These are phyloP conservation scores for Kwoniella shandongensis DNA, from an alignment of 768 basidiomycete genomes.

Conservation along the genomic window DNA sequence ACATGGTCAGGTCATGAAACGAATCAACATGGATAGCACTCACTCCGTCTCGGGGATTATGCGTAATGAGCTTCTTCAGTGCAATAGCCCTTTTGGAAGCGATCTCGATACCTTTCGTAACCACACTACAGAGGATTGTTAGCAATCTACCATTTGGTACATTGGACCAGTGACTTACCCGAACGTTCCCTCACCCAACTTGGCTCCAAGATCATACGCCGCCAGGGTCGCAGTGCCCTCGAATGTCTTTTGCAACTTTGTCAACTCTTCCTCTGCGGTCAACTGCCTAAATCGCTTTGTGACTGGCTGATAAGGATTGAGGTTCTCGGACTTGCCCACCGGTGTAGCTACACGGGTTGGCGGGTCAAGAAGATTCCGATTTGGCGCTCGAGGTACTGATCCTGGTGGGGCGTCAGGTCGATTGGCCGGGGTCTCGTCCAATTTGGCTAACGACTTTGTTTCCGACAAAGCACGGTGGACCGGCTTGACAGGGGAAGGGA, in stretches of 20 bases:
- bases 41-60: slow-evolving; percentile 94
- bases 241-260: slow-evolving; percentile 30
- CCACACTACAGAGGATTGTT: slow-evolving; percentile 60
- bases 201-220: slow-evolving; percentile 78
- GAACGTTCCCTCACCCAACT: slow-evolving; percentile 95
- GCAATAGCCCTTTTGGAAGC: slow-evolving; percentile 68
- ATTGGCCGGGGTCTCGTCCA: slow-evolving; percentile 57
- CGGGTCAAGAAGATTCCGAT: slow-evolving; percentile 63
- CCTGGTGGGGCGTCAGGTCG: slow-evolving; percentile 55
- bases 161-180: slow-evolving; percentile 62
- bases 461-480: slow-evolving; percentile 27
- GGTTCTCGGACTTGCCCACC: not conserved
- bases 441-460: slow-evolving; percentile 38
- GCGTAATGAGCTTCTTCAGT: slow-evolving; percentile 91
- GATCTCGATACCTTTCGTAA: slow-evolving; percentile 79
- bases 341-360: slow-evolving; percentile 62
- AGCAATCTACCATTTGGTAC: not conserved
- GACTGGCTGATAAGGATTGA: slow-evolving; percentile 1
- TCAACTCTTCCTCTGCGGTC: slow-evolving; percentile 33
- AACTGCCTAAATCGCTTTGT: slow-evolving; percentile 7
- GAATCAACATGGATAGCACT: too few species aligned
- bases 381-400: slow-evolving; percentile 68
- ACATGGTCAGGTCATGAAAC: too few species aligned
- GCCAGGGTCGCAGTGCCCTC: slow-evolving; percentile 57
- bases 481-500: slow-evolving; percentile 25